Evolutionary conservation across 306 rosid genomes (phyloP).

Genomic region (Luffa aegyptiaca): DNA sequence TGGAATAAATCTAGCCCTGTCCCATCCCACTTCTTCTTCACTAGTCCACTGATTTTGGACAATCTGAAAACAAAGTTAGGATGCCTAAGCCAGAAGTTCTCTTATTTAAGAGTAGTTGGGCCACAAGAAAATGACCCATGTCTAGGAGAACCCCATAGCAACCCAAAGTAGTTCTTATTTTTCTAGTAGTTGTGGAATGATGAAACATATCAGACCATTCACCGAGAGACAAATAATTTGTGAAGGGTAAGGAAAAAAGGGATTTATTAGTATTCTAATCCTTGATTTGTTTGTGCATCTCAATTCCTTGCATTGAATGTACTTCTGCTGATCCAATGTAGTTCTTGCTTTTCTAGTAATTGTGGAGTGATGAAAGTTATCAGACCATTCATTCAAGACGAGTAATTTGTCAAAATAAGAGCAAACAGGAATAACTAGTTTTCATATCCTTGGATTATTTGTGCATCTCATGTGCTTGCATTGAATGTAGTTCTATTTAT

Average conservation of each 20-base stretch:
- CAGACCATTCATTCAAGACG: not conserved
- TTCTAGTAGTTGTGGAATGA: not conserved
- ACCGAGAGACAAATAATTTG: not conserved
- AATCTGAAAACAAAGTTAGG: not conserved
- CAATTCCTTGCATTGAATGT: not conserved
- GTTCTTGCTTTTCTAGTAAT: not conserved
- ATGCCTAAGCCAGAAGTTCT: not conserved
- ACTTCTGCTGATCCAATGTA: not conserved
- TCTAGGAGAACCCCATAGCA: not conserved
- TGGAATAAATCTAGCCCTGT: not conserved
- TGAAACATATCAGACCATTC: not conserved
- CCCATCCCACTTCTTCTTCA: not conserved
- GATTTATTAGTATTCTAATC: not conserved
- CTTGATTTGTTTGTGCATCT: not conserved
- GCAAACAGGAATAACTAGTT: not conserved
- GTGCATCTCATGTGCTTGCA: not conserved
- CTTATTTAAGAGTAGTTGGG: not conserved
- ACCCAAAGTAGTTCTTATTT: not conserved
- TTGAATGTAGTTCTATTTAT: not conserved
- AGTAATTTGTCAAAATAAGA: not conserved
- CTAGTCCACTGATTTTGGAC: not conserved
- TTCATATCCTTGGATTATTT: not conserved
- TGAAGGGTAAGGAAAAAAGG: not conserved
- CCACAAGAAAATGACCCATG: not conserved
- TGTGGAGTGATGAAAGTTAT: not conserved